Percentiles rank a stretch among this genome's conserved stretches.
These are phyloP conservation scores for Xerocomus potaroensis DNA, from an alignment of 768 basidiomycete species.

Conservation along the genomic window DNA sequence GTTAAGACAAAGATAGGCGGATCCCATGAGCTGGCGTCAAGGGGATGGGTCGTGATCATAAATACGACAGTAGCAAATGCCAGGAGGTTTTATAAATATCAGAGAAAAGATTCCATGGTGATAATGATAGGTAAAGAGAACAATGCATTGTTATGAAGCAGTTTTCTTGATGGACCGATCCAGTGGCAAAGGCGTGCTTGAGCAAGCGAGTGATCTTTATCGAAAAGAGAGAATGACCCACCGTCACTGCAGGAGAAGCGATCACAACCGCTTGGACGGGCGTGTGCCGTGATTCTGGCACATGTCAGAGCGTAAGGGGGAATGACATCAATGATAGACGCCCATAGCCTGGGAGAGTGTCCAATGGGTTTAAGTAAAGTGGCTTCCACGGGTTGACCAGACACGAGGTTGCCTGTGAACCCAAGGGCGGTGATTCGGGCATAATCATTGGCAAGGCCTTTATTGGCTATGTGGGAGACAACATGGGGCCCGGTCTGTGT, in stretches of 20 bases:
- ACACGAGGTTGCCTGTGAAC: slow-evolving; percentile 1
- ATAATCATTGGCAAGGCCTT: background rate
- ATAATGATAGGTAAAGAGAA: no score
- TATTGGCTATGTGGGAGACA: background rate
- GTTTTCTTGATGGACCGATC: no score
- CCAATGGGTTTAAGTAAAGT: background rate
- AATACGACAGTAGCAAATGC: background rate
- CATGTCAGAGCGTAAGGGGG: background rate
- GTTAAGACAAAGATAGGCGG: no score
- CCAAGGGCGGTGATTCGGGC: background rate
- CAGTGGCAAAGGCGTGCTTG: no score
- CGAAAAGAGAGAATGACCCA: background rate
- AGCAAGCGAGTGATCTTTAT: background rate
- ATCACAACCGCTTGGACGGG: no score
- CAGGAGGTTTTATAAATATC: slow-evolving; percentile 11
- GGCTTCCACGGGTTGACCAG: background rate
- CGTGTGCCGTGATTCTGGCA: background rate
- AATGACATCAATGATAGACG: slow-evolving; percentile 14
- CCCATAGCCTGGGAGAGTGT: slow-evolving; percentile 6
- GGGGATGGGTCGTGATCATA: slow-evolving; percentile 5
- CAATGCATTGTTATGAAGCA: no score
- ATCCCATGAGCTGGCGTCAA: background rate
- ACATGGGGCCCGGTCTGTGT: no score
- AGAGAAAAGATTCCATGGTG: slow-evolving; percentile 3
- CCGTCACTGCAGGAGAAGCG: background rate